Evolutionary conservation across 78 protist species (phyloP).

Genomic region (Capsaspora owczarzaki): DNA sequence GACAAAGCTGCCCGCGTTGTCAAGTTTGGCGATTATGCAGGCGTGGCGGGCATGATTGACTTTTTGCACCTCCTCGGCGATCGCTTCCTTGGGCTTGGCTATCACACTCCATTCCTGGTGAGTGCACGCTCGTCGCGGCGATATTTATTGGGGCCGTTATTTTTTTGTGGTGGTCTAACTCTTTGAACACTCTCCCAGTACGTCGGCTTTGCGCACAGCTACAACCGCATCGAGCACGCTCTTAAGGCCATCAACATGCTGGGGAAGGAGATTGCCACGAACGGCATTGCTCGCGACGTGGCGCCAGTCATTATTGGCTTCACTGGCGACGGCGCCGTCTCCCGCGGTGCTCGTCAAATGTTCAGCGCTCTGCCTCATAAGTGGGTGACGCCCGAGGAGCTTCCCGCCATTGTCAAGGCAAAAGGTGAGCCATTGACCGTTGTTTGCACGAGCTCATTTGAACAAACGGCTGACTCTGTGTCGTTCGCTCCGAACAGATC

Average conservation of each 20-base stretch:
- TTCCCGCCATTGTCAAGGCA: constrained; percentile 39
- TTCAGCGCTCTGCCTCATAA: constrained; percentile 68
- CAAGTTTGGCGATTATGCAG: constrained; percentile 78
- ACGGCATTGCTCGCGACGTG: constrained; percentile 64
- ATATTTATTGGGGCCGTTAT: background rate
- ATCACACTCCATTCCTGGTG: constrained; percentile 65
- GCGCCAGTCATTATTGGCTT: constrained; percentile 66
- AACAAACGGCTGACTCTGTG: background rate
- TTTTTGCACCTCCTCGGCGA: constrained; percentile 69
- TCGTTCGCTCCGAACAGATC: background rate
- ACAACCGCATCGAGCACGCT: constrained; percentile 44
- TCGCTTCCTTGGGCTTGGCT: constrained; percentile 60
- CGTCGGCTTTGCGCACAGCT: constrained; percentile 53
- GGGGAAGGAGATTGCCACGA: constrained; percentile 57
- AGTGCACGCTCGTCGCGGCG: background rate
- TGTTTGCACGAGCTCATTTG: background rate
- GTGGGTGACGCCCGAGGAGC: constrained; percentile 50
- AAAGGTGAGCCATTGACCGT: background rate
- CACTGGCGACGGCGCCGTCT: constrained; percentile 64
- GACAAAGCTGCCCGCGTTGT: constrained; percentile 61
- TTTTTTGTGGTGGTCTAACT: too few relatives aligned
- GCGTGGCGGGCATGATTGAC: constrained; percentile 78
- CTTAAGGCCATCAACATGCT: constrained; percentile 51
- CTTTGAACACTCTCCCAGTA: constrained; percentile 21
- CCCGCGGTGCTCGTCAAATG: constrained; percentile 70